Evolutionary conservation across 306 rosid species (phyloP), one percentile per base, ranked within the genome.

Genomic region (Quercus wislizeni): DNA sequence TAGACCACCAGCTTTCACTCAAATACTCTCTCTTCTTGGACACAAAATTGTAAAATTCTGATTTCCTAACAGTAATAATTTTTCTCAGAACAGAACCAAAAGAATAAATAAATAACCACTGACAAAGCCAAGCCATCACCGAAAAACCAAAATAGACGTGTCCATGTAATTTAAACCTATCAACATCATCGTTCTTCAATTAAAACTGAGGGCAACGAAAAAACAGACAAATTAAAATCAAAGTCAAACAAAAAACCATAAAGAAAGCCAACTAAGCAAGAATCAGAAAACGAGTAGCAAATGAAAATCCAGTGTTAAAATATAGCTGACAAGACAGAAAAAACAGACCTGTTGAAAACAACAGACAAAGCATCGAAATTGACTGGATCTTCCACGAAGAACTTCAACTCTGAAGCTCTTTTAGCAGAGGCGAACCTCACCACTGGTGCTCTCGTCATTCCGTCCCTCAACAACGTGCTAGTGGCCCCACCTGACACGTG

Each of bases 391-490:
- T 94, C 98, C 73, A 94, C 64, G 83, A 81, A 92, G 74, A 94
- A 88, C 84, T 92, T 94, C 89, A 94, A 76, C 68, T 92, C 83
- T 0, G 94, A 89, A 19, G 98, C 98, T 69, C 98, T 88, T 55
- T 78, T 86, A 0, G 97, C 94, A 1, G 92, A 78, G 28, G 78
- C 54, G 62, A 94, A 92, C n/a, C 97, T 80, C 21, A 94, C 97
- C 71, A 91, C 93, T 0, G 98, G 98, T 1, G 98, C 98, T 77
- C 97, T 85, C 4, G 98, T 90, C 94, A 94, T 94, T 11, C 90
- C 98, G 67, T 94, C 98, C 41, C 74, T 85, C 52, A 92, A 83
- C 74, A 94, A 62, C 10, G 84, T 79, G 20, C 94, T 85, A 7
- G 79, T 55, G 67, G 98, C 97, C 31, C 98, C 98, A 18, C 97